Conservation (phyloP, 768 basidiomycete species). For the Pilatotrama ljubarskyi region DNA sequence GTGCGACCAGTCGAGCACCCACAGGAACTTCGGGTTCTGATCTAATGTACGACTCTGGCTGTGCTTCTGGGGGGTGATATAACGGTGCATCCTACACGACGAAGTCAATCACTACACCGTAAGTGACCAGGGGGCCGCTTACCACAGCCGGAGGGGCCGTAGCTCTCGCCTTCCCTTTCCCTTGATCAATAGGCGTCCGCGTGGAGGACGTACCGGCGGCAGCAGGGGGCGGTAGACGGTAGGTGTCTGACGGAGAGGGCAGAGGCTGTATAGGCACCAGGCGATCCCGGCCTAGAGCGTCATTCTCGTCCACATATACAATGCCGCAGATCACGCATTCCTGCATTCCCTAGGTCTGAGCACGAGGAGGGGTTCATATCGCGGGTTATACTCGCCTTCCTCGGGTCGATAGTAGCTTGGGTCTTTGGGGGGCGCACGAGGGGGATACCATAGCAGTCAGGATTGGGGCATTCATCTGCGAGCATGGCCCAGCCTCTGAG, state of each 20-base stretch:
- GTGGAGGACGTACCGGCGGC: neutral
- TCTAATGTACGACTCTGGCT: neutral
- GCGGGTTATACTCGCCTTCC: slow-evolving; percentile 50
- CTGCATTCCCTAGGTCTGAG: slow-evolving; percentile 36
- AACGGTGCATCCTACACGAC: neutral
- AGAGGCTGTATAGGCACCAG: slow-evolving; percentile 20
- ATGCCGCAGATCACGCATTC: slow-evolving; percentile 77
- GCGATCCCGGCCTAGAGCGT: slow-evolving; percentile 50
- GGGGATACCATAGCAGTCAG: slow-evolving; percentile 76
- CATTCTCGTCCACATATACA: slow-evolving; percentile 57
- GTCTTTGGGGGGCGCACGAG: slow-evolving; percentile 75
- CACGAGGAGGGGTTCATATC: neutral
- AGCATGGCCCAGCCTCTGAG: slow-evolving; percentile 88
- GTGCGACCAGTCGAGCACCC: neutral
- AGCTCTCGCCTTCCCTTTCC: slow-evolving; percentile 2
- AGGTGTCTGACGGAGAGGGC: neutral
- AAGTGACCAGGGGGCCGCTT: neutral
- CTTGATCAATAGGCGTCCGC: neutral
- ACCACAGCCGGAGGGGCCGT: neutral
- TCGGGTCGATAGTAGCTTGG: slow-evolving; percentile 59
- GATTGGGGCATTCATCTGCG: slow-evolving; percentile 79
- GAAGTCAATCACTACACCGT: neutral
- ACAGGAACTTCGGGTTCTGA: neutral
- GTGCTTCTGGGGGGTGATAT: neutral
- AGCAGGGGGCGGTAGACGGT: neutral